Conservation (phyloP, 495 filamentous ascomycete genomes). For the Ascobolus immersus region DNA sequence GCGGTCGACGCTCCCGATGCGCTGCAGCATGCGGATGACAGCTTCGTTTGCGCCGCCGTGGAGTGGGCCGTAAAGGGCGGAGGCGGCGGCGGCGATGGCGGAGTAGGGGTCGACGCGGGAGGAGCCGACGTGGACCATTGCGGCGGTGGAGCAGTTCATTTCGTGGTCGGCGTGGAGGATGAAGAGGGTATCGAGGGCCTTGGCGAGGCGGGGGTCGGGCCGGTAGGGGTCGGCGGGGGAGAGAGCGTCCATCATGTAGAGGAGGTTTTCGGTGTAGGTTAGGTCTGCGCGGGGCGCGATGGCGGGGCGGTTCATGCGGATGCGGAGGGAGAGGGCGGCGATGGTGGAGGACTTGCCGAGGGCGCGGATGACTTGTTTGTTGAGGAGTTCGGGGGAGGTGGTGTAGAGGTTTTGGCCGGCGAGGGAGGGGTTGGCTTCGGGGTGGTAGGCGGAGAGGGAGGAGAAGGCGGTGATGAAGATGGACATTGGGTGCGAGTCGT, state of each 20-base stretch:
- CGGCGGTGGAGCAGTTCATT: conserved; percentile 27
- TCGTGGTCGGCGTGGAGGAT: conserved; percentile 27
- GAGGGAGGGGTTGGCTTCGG: conserved; percentile 18
- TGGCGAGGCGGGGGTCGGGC: conserved; percentile 17
- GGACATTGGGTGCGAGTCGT: conserved; percentile 21
- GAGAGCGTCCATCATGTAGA: conserved; percentile 22
- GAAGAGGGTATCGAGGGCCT: conserved; percentile 21
- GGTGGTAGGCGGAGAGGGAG: conserved; percentile 19
- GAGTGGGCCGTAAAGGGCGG: conserved; percentile 28
- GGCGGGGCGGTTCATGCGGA: conserved; percentile 18
- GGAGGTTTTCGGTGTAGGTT: conserved; percentile 22
- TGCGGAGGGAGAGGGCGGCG: conserved; percentile 19
- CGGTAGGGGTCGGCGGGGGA: conserved; percentile 15
- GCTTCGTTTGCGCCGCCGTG: conserved; percentile 35
- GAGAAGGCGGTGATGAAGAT: conserved; percentile 22
- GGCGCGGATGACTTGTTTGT: conserved; percentile 20
- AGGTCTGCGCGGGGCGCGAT: conserved; percentile 17
- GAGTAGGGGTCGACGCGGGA: conserved; percentile 24
- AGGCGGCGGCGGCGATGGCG: conserved; percentile 22
- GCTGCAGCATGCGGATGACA: conserved; percentile 24
- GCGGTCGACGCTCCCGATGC: conserved; percentile 22
- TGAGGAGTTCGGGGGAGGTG: conserved; percentile 17
- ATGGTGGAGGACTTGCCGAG: conserved; percentile 20
- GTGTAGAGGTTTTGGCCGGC: conserved; percentile 20
- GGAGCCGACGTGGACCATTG: conserved; percentile 25